Evolutionary conservation across 2,329 filamentous ascomycete species (phyloP), one percentile per base, ranked within the genome.

Genomic region (Nemania serpens): DNA sequence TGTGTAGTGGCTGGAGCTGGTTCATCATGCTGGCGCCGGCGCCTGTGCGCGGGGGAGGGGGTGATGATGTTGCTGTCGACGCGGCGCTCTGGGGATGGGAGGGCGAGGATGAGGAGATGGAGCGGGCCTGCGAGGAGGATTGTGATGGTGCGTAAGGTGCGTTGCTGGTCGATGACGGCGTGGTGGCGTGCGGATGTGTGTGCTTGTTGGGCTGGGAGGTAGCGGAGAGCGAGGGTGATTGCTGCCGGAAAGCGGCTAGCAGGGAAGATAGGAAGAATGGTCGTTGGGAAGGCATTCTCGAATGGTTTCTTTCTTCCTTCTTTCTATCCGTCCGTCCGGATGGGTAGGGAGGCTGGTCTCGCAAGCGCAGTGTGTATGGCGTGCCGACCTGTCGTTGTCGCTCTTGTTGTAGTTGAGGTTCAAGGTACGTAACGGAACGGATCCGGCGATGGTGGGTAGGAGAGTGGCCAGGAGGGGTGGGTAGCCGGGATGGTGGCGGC

Each of bases 191-290:
- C 10, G 63, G 41, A 45, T 68, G 64, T 29, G 69, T 66, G 53
- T 73, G 71, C 39, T 74, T 74, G 55, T 71, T 73, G 1, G 71
- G 61, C 51, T 74, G 72, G 6, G 71, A 61, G 2, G 72, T 61
- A 36, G 71, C 70, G 29, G 70, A 66, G 1, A 74, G 66, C 1
- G 71, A 62, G 39, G 70, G 63, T 3, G 69, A 41, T 37, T 72
- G 71, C 58, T 66, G 71, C 11, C 73, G 69, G 58, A 74, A 73
- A 58, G 72, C 73, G 66, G 73, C 71, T n/a, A 75, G 58, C 60
- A 75, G 69, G 57, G 73, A 74, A 22, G 71, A 74, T 29, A 75
- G 68, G 64, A 74, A 74, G 66, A 74, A 75, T 10, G 73, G 71
- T 25, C 73, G 71, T 56, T 75, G 73, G 13, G 72, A 73, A 41